Base-by-base conservation (phyloP, 805 yeast species). In the Ascoidea tarda region DNA sequence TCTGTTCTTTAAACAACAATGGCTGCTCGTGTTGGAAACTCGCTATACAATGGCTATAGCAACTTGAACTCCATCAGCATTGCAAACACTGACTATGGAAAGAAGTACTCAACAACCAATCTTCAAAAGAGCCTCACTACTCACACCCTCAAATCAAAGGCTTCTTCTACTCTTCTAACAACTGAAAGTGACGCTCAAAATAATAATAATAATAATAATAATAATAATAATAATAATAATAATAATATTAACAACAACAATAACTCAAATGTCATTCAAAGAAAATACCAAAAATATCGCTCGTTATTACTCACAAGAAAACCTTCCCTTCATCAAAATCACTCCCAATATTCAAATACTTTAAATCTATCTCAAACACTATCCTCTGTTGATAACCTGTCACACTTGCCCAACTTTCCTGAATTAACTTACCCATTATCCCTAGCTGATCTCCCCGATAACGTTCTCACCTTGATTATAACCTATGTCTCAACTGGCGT, bases 251-350 rank as follows among this genome's bases (percentile, higher is more conserved):
- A 48, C 38, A 47, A 6, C 38, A 50, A n/a, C 45, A 53, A 31
- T 42, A 50, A 50, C 14, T 16, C 53, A 6, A 49, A 46, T 8
- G 47, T 49, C 5, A 49, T 51, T 10, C 47, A 55, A 38, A 53
- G 51, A 46, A 51, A 46, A 21, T 53, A 55, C 31, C 58, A 55
- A 46, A 55, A 55, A 33, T 53, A 55, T 51, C 45, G 57, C 16
- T 38, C 52, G 3, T 47, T 53, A 31, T 42, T 54, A 12, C 52
- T 55, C 33, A 28, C 51, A n/a, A 48, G 47, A n/a, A 53, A 53
- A 32, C 48, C 55, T 12, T 32, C 44, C 12, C 46, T 50, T 6
- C 32, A 28, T 16, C 12, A n/a, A 14, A n/a, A 16, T 4, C 47
- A 46, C 16, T 10, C 12, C 2, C 21, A 46, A 46, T 6, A 16